Evolutionary conservation across 2,329 filamentous ascomycete species (phyloP), one percentile per base, ranked within the genome.

Genomic region (Arachnopeziza araneosa): DNA sequence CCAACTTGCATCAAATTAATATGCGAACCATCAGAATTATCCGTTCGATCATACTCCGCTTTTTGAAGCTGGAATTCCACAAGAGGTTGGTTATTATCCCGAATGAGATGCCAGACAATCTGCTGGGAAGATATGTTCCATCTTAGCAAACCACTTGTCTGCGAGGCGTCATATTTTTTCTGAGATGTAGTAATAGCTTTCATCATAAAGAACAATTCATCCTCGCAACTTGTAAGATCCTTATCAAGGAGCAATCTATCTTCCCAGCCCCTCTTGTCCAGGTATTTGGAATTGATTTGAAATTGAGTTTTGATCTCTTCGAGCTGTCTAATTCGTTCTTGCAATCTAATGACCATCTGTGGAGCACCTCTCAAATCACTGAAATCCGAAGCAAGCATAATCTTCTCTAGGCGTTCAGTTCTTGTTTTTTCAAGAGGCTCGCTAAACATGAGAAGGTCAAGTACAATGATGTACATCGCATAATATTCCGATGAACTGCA

Each of bases 131-230:
- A 89, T 61, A 99, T 91, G 72, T 91, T 95, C 89, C 93, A 97
- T 68, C 91, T 88, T 57, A 99, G 75, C 50, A 97, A 79, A 6
- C 92, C 92, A 61, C 85, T 93, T 59, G 87, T 88, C 64, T 91
- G 84, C 7, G 86, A 84, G 55, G 83, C 83, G 62, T 96, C 91
- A 64, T 86, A 87, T 72, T 93, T 95, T 61, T 92, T 83, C 75
- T 99, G 95, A 5, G 93, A 96, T 2, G 92, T 96, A 1, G 95
- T 99, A 72, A 99, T 99, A 49, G 95, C 96, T 70, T 99, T 98
- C 95, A 99, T 98, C 79, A 99, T 90, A 77, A 99, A 99, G 80
- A 99, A 99, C 9, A 99, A 77, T 74, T 99, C 96, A 69, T 99
- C 95, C 73, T 98, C 95, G 70, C 91, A 97, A 22, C 86, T 86